A percentile compares a stretch with the other conserved stretches of the same genome.
phyloP scores from a whole-genome alignment of 2,329 filamentous ascomycete species.

The Pseudogymnoascus verrucosus region DNA sequence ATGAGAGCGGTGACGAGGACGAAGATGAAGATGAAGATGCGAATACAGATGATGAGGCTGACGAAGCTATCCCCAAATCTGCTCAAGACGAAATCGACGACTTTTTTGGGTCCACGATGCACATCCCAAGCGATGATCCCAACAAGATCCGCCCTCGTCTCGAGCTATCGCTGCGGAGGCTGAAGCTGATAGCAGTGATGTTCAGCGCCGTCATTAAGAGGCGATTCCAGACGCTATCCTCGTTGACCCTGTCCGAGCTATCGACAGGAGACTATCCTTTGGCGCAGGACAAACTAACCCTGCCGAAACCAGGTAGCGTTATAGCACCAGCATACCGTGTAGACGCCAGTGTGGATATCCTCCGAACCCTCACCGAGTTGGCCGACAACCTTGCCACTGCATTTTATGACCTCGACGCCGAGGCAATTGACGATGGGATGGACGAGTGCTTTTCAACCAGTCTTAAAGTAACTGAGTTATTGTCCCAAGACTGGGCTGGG shows the following conservation, averaged over 20 bases:
- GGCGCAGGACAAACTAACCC: slow-evolving; percentile 1
- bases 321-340: slow-evolving; percentile 31
- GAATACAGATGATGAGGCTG: slow-evolving; percentile 32
- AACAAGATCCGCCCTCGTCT: slow-evolving; percentile 58
- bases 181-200: slow-evolving; percentile 60
- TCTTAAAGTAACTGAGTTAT: slow-evolving; percentile 44
- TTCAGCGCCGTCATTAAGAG: slow-evolving; percentile 65
- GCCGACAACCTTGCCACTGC: slow-evolving; percentile 63
- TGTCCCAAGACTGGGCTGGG: slow-evolving; percentile 54
- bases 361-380: slow-evolving; percentile 55
- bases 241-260: slow-evolving; percentile 33
- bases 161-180: slow-evolving; percentile 52
- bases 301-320: background rate
- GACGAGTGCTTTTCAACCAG: slow-evolving; percentile 53
- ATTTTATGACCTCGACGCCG: slow-evolving; percentile 62
- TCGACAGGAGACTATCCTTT: slow-evolving; percentile 18
- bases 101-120: slow-evolving; percentile 53
- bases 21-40: slow-evolving; percentile 41
- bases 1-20: slow-evolving; percentile 58
- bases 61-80: slow-evolving; percentile 24
- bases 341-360: slow-evolving; percentile 47
- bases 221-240: slow-evolving; percentile 52
- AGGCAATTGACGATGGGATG: slow-evolving; percentile 50
- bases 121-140: slow-evolving; percentile 57
- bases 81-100: slow-evolving; percentile 57